Evolutionary conservation across 2,329 filamentous ascomycete species (phyloP).

Genomic region (Cephalotrichum gorgonifer): DNA sequence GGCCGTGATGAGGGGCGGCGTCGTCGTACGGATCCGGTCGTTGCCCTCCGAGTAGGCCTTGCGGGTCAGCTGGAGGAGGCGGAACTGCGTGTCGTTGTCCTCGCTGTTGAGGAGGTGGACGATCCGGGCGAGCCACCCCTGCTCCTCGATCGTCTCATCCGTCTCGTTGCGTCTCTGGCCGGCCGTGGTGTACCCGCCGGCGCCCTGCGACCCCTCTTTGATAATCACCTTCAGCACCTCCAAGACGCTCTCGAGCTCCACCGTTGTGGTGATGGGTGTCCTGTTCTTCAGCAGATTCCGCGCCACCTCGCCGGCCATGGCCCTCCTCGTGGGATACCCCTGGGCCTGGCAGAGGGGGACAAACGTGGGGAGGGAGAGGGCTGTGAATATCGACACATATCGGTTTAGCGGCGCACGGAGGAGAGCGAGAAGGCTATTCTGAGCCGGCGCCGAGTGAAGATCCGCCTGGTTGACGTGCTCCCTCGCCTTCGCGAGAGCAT

Average conservation of each 20-base stretch:
- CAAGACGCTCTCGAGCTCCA: conserved; percentile 79
- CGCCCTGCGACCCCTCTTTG: conserved; percentile 78
- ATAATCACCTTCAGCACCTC: conserved; percentile 86
- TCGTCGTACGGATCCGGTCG: conserved; percentile 92
- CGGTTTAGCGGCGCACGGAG: conserved; percentile 84
- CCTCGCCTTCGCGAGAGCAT: conserved; percentile 74
- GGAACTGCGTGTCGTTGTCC: conserved; percentile 89
- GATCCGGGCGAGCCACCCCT: conserved; percentile 90
- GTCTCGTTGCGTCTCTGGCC: conserved; percentile 77
- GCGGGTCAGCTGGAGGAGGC: conserved; percentile 76
- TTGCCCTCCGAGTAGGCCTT: conserved; percentile 87
- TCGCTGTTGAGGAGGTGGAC: conserved; percentile 76
- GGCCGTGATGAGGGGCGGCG: conserved; percentile 80
- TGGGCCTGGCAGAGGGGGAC: conserved; percentile 84
- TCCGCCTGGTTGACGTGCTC: conserved; percentile 94
- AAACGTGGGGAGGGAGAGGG: conserved; percentile 82
- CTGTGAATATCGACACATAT: conserved; percentile 94
- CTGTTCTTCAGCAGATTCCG: conserved; percentile 73
- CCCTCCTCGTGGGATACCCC: conserved; percentile 82
- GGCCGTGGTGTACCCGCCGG: conserved; percentile 74
- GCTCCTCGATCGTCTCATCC: conserved; percentile 95
- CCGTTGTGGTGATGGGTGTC: conserved; percentile 64
- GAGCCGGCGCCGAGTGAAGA: conserved; percentile 75
- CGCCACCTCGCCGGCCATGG: conserved; percentile 82
- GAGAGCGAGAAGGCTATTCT: conserved; percentile 80